A percentile compares a stretch with the other conserved stretches of the same genome.
These are phyloP conservation scores for Rasamsonia emersonii DNA, from an alignment of 2,329 filamentous ascomycete species.

Conservation along the genomic window DNA sequence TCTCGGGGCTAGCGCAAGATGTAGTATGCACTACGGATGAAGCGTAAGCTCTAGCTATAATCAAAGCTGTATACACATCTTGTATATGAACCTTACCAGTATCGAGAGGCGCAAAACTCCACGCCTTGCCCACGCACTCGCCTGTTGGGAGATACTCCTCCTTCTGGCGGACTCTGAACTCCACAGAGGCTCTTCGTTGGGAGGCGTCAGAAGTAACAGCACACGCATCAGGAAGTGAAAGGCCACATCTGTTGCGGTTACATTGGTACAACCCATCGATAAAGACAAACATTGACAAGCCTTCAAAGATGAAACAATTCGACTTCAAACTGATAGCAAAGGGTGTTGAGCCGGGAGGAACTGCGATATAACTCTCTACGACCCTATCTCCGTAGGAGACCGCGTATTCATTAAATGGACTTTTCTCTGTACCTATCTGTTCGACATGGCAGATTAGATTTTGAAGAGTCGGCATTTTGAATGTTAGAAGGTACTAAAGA, in stretches of 20 bases:
- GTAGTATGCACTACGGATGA: background rate
- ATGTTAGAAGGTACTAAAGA: no score
- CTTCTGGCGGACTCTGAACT: constrained; percentile 46
- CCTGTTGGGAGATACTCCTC: constrained; percentile 42
- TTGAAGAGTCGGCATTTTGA: constrained; percentile 47
- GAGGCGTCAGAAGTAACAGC: no score
- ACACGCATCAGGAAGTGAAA: constrained; percentile 30
- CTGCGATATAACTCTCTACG: constrained; percentile 44
- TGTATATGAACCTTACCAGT: constrained; percentile 28
- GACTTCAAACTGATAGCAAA: constrained; percentile 45
- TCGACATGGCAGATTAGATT: constrained; percentile 45
- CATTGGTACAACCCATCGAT: constrained; percentile 51
- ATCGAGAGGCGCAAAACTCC: constrained; percentile 45
- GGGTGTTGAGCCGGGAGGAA: constrained; percentile 36
- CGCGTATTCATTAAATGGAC: constrained; percentile 41
- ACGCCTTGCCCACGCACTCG: constrained; percentile 42
- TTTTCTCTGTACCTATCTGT: constrained; percentile 34
- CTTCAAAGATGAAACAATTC: constrained; percentile 43
- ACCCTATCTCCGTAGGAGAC: constrained; percentile 43
- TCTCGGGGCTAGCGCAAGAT: background rate
- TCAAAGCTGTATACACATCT: background rate
- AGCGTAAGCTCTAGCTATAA: background rate
- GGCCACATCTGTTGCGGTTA: constrained; percentile 43
- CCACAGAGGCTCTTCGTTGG: no score
- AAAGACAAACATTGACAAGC: constrained; percentile 47